phyloP scores from a whole-genome alignment of 805 yeast species.

The Zygosaccharomyces gambellarensis region DNA sequence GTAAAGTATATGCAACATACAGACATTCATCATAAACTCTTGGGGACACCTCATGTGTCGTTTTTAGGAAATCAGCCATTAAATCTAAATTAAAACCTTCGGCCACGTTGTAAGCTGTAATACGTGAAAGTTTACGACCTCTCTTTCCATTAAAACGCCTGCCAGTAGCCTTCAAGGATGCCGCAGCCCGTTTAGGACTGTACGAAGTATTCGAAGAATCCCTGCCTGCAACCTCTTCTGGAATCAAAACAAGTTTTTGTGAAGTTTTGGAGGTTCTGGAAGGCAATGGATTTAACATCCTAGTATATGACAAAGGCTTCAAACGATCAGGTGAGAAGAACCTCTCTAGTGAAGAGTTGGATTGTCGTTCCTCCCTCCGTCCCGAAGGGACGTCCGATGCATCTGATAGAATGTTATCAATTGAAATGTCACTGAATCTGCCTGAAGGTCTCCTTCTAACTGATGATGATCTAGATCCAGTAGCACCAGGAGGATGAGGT shows the following conservation, averaged over 20 bases:
- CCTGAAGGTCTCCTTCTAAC: slow-evolving; percentile 18
- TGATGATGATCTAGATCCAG: slow-evolving; percentile 1
- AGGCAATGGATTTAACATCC: slow-evolving; percentile 31
- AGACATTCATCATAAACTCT: slow-evolving; percentile 88
- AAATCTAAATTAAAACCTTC: slow-evolving; percentile 68
- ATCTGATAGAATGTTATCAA: slow-evolving; percentile 71
- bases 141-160: slow-evolving; percentile 10
- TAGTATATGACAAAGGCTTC: slow-evolving; percentile 17
- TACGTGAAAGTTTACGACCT: slow-evolving; percentile 65
- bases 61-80: slow-evolving; percentile 58
- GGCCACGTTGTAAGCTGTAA: slow-evolving; percentile 87
- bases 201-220: slow-evolving; percentile 7
- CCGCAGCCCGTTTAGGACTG: slow-evolving; percentile 10
- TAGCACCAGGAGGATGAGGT: slow-evolving; percentile 10
- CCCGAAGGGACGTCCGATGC: slow-evolving; percentile 85
- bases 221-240: slow-evolving; percentile 40
- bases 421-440: slow-evolving; percentile 71
- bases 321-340: slow-evolving; percentile 12
- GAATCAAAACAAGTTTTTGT: slow-evolving; percentile 81
- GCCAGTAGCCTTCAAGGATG: slow-evolving; percentile 41
- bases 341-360: slow-evolving; percentile 34
- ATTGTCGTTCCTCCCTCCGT: slow-evolving; percentile 42
- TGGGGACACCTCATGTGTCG: slow-evolving; percentile 78
- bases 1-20: slow-evolving; percentile 83
- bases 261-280: slow-evolving; percentile 82